phyloP scores from a whole-genome alignment of 1,284 basidiomycete genomes.

The Tylopilus orsonianus region DNA sequence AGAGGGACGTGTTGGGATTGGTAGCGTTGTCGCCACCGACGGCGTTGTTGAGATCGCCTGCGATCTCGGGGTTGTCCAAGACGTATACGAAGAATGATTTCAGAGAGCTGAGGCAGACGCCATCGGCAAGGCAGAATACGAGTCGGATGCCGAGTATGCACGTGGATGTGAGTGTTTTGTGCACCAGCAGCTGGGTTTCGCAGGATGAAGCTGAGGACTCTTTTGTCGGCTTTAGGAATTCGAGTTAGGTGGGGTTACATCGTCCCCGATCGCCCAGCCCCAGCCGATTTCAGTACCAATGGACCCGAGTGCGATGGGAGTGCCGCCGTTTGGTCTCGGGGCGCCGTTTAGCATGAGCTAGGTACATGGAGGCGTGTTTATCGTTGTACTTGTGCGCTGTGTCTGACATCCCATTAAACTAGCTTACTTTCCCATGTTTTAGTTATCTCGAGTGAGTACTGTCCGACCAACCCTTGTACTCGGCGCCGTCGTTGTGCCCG shows the following conservation, averaged over 20 bases:
- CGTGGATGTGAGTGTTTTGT: slow-evolving; percentile 55
- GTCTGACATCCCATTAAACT: too few relatives aligned
- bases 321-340: slow-evolving; percentile 31
- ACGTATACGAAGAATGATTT: slow-evolving; percentile 78
- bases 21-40: slow-evolving; percentile 53
- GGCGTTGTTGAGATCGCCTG: slow-evolving; percentile 68
- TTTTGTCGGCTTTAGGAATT: slow-evolving; percentile 32
- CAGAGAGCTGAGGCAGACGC: slow-evolving; percentile 62
- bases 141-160: slow-evolving; percentile 80
- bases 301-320: slow-evolving; percentile 20
- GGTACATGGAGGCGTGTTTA: too few relatives aligned
- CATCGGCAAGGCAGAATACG: slow-evolving; percentile 71
- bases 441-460: too few relatives aligned
- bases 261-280: slow-evolving; percentile 33
- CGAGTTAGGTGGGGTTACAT: slow-evolving; percentile 24
- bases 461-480: too few relatives aligned
- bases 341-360: slow-evolving; percentile 31
- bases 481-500: too few relatives aligned
- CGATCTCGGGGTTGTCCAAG: slow-evolving; percentile 76
- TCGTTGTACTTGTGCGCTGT: too few relatives aligned
- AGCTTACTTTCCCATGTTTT: too few relatives aligned
- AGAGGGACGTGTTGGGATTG: slow-evolving; percentile 29
- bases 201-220: not conserved
- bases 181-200: not conserved
- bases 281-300: slow-evolving; percentile 20